Conservation (phyloP, 768 basidiomycete genomes). For the Jaapia argillacea region DNA sequence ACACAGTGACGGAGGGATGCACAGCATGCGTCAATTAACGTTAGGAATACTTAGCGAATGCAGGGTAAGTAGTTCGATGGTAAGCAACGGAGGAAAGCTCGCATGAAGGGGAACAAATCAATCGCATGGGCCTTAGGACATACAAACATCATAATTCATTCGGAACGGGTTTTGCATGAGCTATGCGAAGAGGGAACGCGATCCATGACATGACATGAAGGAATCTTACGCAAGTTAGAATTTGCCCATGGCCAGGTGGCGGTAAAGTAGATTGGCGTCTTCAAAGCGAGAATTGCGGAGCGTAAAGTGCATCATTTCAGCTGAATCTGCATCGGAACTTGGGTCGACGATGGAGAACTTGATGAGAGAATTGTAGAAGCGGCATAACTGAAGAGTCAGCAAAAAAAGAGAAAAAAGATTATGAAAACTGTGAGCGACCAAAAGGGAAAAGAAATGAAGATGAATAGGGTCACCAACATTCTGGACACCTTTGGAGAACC, state of each 20-base stretch:
- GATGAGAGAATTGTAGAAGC: slow-evolving; percentile 66
- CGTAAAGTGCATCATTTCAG: slow-evolving; percentile 73
- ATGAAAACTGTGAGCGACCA: no score
- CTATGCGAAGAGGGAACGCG: not conserved
- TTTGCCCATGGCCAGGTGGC: slow-evolving; percentile 40
- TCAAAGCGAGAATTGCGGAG: slow-evolving; percentile 64
- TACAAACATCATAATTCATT: no score
- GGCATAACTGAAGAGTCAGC: slow-evolving; percentile 51
- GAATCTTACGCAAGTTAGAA: slow-evolving; percentile 11
- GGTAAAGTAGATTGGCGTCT: slow-evolving; percentile 68
- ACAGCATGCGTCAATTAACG: no score
- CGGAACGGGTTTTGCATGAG: no score
- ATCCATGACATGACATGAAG: not conserved
- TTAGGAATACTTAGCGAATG: no score
- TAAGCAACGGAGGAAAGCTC: no score
- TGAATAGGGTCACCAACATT: slow-evolving; percentile 58
- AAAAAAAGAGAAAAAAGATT: no score
- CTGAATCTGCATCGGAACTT: slow-evolving; percentile 52
- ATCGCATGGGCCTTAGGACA: no score
- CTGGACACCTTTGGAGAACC: slow-evolving; percentile 60
- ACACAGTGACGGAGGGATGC: no score
- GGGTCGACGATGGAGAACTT: slow-evolving; percentile 57
- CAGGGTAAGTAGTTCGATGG: no score
- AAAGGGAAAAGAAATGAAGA: no score
- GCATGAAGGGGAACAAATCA: no score